Evolutionary conservation across 495 filamentous ascomycete genomes (phyloP), one percentile per base, ranked within the genome.

Genomic region (Penicillium steckii): DNA sequence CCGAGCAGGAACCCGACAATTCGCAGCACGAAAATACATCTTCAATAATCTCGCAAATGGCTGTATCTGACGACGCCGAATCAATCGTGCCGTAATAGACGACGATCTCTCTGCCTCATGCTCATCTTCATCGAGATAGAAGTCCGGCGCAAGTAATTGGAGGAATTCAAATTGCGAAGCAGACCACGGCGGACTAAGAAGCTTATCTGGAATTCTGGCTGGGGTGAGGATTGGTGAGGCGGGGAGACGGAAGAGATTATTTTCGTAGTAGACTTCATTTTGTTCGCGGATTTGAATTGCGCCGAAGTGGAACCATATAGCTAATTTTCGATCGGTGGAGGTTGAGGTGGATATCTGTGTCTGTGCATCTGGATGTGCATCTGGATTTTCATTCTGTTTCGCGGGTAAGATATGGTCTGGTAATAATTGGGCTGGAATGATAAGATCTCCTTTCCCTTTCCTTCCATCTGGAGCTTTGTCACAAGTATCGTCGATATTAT

Each of bases 161-260:
- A 80, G 62, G 29, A 80, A 76, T 10, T 72, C 65, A 10, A 75
- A 59, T 40, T 78, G 75, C 4, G 57, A 15, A 2, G 61, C 50
- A 1, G 71, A 73, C 75, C 75, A 80, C 5, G 78, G 78, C 1
- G 65, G 46, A 17, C 60, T 55, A 3, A 80, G 64, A 2, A 80
- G 40, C 51, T 75, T 76, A 17, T 70, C 61, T 0, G 74, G 74
- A 17, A 78, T 66, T n/a, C 64, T 66, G 0, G 56, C 55, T 5
- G 59, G 62, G 3, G 26, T 21, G 4, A 62, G 46, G 0, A 57
- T 44, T 13, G 43, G 26, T 0, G 58, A 50, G 33, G 60, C 64
- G 0, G 74, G 74, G 8, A 77, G 61, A 13, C 62, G 64, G 44
- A 69, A 73, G 3, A 64, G 49, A 37, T 73, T 68, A 19, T 55